Evolutionary conservation across 208 protist species (phyloP).

Genomic region (Wallacemonas sp.): DNA sequence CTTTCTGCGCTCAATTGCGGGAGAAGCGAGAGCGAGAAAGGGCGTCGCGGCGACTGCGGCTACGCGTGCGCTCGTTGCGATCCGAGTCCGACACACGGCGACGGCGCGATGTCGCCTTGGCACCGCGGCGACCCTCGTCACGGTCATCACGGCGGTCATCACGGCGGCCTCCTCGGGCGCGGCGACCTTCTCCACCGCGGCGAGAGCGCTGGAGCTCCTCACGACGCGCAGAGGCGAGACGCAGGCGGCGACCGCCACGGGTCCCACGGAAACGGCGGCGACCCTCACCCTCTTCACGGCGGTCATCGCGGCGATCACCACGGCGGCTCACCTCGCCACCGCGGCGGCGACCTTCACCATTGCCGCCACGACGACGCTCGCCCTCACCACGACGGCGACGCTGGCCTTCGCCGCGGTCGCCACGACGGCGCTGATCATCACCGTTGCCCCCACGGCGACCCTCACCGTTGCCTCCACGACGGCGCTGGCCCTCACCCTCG

Average conservation of each 20-base stretch:
- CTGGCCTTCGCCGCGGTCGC: neutral
- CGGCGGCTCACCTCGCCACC: neutral
- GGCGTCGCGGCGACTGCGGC: conserved; percentile 36
- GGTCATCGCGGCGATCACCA: neutral
- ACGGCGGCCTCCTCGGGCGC: conserved; percentile 13
- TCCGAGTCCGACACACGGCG: conserved; percentile 37
- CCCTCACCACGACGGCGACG: neutral
- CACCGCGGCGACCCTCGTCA: conserved; percentile 38
- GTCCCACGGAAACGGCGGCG: conserved; percentile 6
- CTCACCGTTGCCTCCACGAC: conserved; percentile 4
- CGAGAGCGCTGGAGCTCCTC: conserved; percentile 8
- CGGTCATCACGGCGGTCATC: conserved; percentile 19
- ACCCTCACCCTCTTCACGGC: neutral
- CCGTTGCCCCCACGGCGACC: conserved; percentile 2
- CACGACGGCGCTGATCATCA: conserved; percentile 1
- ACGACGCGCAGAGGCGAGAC: neutral
- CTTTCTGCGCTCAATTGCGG: too few relatives aligned
- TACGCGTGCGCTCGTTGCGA: conserved; percentile 65
- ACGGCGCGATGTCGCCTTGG: conserved; percentile 46
- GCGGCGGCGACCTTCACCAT: neutral
- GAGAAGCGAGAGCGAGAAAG: conserved; percentile 57
- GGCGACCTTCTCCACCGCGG: conserved; percentile 16
- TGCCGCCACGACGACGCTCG: neutral
- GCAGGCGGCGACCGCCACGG: conserved; percentile 8
- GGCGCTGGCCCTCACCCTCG: conserved; percentile 5